A percentile compares a stretch with the other conserved stretches of the same genome.
phyloP scores from a whole-genome alignment of 306 rosid species.

The Echinosophora koreensis region DNA sequence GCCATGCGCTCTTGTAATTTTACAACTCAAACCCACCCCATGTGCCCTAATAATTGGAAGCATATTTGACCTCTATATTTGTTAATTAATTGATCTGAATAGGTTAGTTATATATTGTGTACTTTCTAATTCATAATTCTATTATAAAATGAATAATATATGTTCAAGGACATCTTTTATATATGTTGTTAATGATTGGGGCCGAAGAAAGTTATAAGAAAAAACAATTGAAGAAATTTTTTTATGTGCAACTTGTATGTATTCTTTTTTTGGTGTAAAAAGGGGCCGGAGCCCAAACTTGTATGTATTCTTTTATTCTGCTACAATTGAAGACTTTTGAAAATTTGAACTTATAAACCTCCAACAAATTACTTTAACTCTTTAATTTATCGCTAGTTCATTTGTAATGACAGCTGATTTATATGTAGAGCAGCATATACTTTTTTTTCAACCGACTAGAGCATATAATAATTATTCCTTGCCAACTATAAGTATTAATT shows the following conservation, averaged over 20 bases:
- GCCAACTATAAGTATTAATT: neutral
- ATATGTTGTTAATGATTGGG: constrained; percentile 31
- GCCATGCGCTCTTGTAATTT: neutral
- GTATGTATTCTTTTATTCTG: neutral
- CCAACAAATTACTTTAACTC: neutral
- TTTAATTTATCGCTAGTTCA: neutral
- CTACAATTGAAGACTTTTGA: neutral
- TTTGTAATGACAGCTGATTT: neutral
- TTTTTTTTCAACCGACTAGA: no score
- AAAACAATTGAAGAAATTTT: neutral
- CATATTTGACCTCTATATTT: constrained; percentile 28
- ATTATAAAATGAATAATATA: neutral
- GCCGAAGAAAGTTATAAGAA: neutral
- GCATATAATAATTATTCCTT: neutral
- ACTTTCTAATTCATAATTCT: constrained; percentile 5
- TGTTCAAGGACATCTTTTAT: neutral
- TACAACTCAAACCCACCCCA: constrained; percentile 28
- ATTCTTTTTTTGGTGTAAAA: no score
- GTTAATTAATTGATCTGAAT: neutral
- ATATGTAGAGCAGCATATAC: no score
- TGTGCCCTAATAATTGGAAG: constrained; percentile 41
- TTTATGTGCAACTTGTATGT: neutral
- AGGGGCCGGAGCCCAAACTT: no score
- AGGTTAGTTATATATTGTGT: neutral
- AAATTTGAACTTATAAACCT: neutral